These are phyloP conservation scores for Colletotrichum sidae DNA, from an alignment of 2,329 filamentous ascomycete species.

Conservation along the genomic window DNA sequence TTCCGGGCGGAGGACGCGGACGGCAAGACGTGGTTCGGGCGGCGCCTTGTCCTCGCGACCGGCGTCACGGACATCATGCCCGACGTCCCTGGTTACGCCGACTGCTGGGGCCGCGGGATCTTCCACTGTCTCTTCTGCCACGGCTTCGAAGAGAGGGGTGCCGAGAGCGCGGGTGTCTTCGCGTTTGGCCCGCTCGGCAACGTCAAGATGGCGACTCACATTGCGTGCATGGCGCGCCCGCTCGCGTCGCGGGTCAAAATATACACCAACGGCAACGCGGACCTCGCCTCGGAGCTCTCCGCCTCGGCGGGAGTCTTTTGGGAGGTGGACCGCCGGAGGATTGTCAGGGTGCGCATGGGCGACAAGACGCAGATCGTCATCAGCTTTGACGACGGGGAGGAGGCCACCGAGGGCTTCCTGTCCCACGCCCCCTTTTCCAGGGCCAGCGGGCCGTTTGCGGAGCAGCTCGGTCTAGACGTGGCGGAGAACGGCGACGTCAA, in stretches of 20 bases:
- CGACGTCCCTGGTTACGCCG: constrained; percentile 62
- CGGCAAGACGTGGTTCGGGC: constrained; percentile 57
- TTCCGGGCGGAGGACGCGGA: constrained; percentile 55
- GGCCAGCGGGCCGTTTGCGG: constrained; percentile 54
- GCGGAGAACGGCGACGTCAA: constrained; percentile 56
- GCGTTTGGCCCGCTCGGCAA: constrained; percentile 50
- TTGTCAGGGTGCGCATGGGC: constrained; percentile 46
- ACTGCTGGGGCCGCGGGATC: constrained; percentile 65
- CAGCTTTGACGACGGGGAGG: constrained; percentile 53
- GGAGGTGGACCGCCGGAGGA: constrained; percentile 49
- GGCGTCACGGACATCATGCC: constrained; percentile 64
- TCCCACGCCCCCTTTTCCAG: constrained; percentile 51
- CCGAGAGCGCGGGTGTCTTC: constrained; percentile 58
- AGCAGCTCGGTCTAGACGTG: constrained; percentile 58
- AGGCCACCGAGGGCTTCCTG: constrained; percentile 53
- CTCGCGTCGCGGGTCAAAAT: constrained; percentile 58
- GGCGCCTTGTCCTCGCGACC: constrained; percentile 66
- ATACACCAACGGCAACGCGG: constrained; percentile 61
- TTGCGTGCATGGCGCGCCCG: constrained; percentile 56
- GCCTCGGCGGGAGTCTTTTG: constrained; percentile 49
- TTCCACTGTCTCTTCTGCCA: constrained; percentile 72
- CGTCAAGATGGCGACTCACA: constrained; percentile 48
- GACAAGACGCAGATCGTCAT: constrained; percentile 46
- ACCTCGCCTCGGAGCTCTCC: constrained; percentile 45
- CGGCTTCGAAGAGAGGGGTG: constrained; percentile 67